Percentiles rank a stretch among this genome's conserved stretches.
These are phyloP conservation scores for Colletotrichum limetticola DNA, from an alignment of 2,329 filamentous ascomycete species.

Conservation along the genomic window DNA sequence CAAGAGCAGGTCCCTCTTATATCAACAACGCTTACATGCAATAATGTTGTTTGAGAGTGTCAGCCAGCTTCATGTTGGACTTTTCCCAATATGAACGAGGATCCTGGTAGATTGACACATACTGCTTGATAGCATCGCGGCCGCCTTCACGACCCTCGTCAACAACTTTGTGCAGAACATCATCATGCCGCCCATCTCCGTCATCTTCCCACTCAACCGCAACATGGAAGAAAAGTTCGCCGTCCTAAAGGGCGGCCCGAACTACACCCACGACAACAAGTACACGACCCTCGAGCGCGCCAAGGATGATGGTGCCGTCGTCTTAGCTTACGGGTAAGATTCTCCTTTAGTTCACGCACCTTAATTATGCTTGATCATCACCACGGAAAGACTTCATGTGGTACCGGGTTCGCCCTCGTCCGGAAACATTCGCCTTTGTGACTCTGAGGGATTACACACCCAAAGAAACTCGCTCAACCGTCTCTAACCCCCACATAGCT, in stretches of 20 bases:
- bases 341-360: too few species aligned
- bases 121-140: constrained; percentile 65
- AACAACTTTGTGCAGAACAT: constrained; percentile 79
- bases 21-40: neutral
- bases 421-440: neutral
- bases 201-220: constrained; percentile 74
- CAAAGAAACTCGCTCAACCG: too few species aligned
- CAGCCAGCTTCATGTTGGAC: neutral
- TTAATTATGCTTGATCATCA: neutral
- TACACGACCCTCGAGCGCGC: constrained; percentile 80
- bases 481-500: constrained; percentile 46
- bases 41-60: neutral
- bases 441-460: too few species aligned
- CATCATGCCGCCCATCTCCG: constrained; percentile 74
- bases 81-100: neutral
- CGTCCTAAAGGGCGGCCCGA: constrained; percentile 67
- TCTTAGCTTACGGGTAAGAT: constrained; percentile 75
- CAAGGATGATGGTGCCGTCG: constrained; percentile 75
- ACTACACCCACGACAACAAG: constrained; percentile 60
- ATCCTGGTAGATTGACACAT: neutral
- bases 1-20: neutral
- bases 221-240: constrained; percentile 82
- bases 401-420: neutral
- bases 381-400: too few species aligned
- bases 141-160: constrained; percentile 76